phyloP scores from a whole-genome alignment of 2,329 filamentous ascomycete species.

The Penicillium sp. region DNA sequence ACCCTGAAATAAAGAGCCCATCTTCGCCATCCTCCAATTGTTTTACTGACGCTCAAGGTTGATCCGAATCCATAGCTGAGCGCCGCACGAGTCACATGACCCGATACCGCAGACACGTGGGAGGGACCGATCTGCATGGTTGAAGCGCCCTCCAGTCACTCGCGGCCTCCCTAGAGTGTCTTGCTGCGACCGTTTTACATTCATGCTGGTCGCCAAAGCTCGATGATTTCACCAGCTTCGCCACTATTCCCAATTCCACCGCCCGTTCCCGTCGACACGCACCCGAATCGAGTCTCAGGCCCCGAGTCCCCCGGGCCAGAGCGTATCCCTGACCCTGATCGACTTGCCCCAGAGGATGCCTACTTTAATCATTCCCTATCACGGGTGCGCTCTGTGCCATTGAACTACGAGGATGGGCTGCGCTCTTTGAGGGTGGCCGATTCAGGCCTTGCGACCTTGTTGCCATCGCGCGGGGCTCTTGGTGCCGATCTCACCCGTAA shows the following conservation, averaged over 20 bases:
- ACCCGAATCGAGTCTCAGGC: conserved; percentile 38
- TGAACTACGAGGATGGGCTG: conserved; percentile 33
- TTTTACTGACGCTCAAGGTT: too few relatives aligned
- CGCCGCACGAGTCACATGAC: conserved; percentile 7
- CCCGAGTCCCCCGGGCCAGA: conserved; percentile 32
- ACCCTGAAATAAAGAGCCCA: too few relatives aligned
- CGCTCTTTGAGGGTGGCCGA: conserved; percentile 35
- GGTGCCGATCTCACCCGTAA: conserved; percentile 30
- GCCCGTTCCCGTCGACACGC: conserved; percentile 43
- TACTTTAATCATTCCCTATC: conserved; percentile 61
- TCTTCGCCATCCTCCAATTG: too few relatives aligned
- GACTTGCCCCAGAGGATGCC: conserved; percentile 79
- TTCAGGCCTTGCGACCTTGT: conserved; percentile 40
- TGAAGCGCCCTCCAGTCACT: conserved; percentile 1
- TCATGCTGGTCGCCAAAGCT: conserved; percentile 24
- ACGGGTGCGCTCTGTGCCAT: conserved; percentile 40
- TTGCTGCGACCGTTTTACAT: conserved; percentile 22
- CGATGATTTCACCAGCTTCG: conserved; percentile 30
- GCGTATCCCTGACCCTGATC: conserved; percentile 54
- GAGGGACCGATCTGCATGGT: conserved; percentile 11
- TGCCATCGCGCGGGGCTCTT: conserved; percentile 36
- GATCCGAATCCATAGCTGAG: too few relatives aligned
- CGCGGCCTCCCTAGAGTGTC: not conserved
- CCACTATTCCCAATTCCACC: conserved; percentile 37
- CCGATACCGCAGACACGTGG: conserved; percentile 4